Evolutionary conservation across 306 rosid species (phyloP), one percentile per base, ranked within the genome.

Genomic region (Ormosia semicastrata): DNA sequence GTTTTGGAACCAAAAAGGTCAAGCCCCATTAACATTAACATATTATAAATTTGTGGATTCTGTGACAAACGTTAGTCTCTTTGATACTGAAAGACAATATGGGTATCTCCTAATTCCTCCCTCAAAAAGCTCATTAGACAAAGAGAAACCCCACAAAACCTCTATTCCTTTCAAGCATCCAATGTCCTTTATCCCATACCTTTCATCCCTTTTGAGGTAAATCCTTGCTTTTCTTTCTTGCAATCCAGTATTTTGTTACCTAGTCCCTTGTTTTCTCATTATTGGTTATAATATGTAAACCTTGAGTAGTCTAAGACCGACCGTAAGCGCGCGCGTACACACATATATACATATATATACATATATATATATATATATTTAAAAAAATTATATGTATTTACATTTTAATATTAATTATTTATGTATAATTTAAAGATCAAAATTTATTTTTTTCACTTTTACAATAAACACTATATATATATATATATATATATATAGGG

Each of bases 141-240:
- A 92, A 83, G 89, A 78, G 93, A 88, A 88, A 88, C 83, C 94
- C 92, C 95, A 87, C 93, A 89, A 89, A 84, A 77, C 86, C 89
- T 85, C 90, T 73, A 78, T 75, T 87, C 76, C 87, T 90, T 89
- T 90, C 86, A 81, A 89, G 99, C 83, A 93, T 93, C 99, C 97
- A 86, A 91, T 89, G 99, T 75, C 89, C 91, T 90, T 93, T 90
- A 78, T 79, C 65, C 57, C 78, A 67, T 79, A 80, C 79, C 94
- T 92, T 93, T 95, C 99, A 91, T 85, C 88, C 85, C 99, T 96
- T 96, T 96, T 89, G 89, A 93, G 94, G 96, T 70, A 70, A 73
- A 85, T 64, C 83, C 76, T 79, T 36, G 78, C 79, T 78, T 89
- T 87, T 83, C 73, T 84, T 85, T 80, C 80, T 75, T 63, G 18